Percentiles rank a stretch among this genome's conserved stretches.
phyloP scores from a whole-genome alignment of 768 basidiomycete species.

The Albatrellus ellisii region DNA sequence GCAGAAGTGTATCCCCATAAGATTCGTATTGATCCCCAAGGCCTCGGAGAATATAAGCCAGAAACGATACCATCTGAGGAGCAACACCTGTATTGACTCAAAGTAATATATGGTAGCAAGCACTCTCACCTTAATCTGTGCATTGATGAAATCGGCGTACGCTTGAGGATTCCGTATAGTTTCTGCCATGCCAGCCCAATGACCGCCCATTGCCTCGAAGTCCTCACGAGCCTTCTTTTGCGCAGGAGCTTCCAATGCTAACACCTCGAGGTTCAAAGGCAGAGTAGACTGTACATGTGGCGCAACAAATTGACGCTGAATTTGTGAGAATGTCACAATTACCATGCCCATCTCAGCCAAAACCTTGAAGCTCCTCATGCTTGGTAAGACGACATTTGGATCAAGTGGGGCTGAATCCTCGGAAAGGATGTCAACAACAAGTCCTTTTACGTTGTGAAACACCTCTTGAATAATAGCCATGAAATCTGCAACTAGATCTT shows the following conservation, averaged over 20 bases:
- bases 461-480: constrained; percentile 69
- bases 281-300: constrained; percentile 59
- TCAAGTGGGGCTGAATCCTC: constrained; percentile 48
- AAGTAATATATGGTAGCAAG: not conserved
- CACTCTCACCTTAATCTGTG: constrained; percentile 74
- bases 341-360: constrained; percentile 89
- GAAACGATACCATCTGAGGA: constrained; percentile 83
- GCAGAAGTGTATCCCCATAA: constrained; percentile 71
- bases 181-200: constrained; percentile 75
- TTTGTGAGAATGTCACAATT: constrained; percentile 82
- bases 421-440: constrained; percentile 66
- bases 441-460: constrained; percentile 56
- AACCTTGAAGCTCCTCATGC: constrained; percentile 84
- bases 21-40: constrained; percentile 48
- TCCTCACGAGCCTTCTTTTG: constrained; percentile 69
- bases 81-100: not conserved
- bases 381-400: constrained; percentile 44
- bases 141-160: constrained; percentile 74
- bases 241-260: constrained; percentile 69
- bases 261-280: constrained; percentile 64
- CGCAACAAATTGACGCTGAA: constrained; percentile 51
- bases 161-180: constrained; percentile 57
- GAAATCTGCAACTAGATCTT: constrained; percentile 68
- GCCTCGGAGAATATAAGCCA: constrained; percentile 79
- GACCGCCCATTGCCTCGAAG: constrained; percentile 66